These are phyloP conservation scores for Thelephora aurantiotincta DNA, from an alignment of 768 basidiomycete genomes.

Conservation along the genomic window DNA sequence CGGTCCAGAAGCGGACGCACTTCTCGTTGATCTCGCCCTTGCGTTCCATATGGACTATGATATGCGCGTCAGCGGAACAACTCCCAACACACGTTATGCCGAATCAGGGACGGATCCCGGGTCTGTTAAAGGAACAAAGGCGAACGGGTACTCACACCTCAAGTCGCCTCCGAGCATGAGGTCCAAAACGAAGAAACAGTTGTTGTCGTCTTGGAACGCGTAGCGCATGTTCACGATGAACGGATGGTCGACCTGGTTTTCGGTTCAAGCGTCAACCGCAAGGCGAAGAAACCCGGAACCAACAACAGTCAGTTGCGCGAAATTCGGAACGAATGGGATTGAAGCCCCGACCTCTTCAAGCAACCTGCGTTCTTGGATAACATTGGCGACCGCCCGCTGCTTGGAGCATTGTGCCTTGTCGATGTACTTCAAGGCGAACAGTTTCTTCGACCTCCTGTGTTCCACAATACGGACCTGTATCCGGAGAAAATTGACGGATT, in stretches of 20 bases:
- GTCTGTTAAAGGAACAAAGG: constrained; percentile 4
- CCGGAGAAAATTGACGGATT: neutral
- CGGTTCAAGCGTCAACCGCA: neutral
- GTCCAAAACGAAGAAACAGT: constrained; percentile 96
- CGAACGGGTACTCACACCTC: constrained; percentile 43
- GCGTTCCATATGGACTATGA: constrained; percentile 83
- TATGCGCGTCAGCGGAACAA: constrained; percentile 1
- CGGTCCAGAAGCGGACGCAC: constrained; percentile 74
- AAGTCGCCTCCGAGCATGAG: constrained; percentile 94
- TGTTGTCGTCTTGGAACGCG: constrained; percentile 94
- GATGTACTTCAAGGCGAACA: constrained; percentile 96
- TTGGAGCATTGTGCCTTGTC: constrained; percentile 87
- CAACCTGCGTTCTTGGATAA: constrained; percentile 85
- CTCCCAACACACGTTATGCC: no score
- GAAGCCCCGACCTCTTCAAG: constrained; percentile 63
- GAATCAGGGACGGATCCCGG: no score
- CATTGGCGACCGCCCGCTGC: constrained; percentile 84
- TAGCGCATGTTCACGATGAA: constrained; percentile 86
- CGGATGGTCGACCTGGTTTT: constrained; percentile 65
- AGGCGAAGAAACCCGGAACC: neutral
- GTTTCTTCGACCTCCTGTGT: constrained; percentile 82
- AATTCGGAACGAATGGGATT: neutral
- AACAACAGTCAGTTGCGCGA: neutral
- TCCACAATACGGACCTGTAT: constrained; percentile 88
- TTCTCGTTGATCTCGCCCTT: constrained; percentile 52